These are phyloP conservation scores for Haplographium delicatum DNA, from an alignment of 495 filamentous ascomycete species.

Conservation along the genomic window DNA sequence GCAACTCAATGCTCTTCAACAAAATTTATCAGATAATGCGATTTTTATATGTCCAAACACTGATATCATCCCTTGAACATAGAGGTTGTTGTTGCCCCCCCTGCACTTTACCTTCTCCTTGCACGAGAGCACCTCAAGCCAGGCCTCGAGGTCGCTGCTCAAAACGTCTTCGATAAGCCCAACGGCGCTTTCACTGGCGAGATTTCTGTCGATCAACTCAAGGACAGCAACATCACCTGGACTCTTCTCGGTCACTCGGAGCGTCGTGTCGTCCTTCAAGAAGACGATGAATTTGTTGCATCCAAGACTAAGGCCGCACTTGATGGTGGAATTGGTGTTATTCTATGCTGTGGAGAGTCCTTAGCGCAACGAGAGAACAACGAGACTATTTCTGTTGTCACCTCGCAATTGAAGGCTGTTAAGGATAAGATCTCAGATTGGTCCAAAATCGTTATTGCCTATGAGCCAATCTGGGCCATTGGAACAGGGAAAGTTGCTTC, in stretches of 20 bases:
- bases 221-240: constrained; percentile 81
- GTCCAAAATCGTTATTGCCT: constrained; percentile 92
- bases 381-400: constrained; percentile 88
- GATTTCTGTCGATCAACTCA: constrained; percentile 85
- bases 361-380: constrained; percentile 84
- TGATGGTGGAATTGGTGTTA: constrained; percentile 80
- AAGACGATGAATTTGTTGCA: constrained; percentile 81
- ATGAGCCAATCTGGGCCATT: constrained; percentile 99
- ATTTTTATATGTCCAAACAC: too few relatives aligned
- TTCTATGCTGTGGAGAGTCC: constrained; percentile 94
- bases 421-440: constrained; percentile 71
- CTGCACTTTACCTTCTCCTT: constrained; percentile 83
- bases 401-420: constrained; percentile 66
- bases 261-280: constrained; percentile 79
- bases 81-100: constrained; percentile 95
- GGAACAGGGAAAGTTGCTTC: constrained; percentile 97
- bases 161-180: constrained; percentile 95
- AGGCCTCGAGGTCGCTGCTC: constrained; percentile 73
- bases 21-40: too few relatives aligned
- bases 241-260: constrained; percentile 89
- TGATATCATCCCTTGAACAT: constrained; percentile 2
- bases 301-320: constrained; percentile 88
- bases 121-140: constrained; percentile 63
- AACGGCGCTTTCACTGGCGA: constrained; percentile 97
- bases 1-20: background rate